A percentile compares a stretch with the other conserved stretches of the same genome.
phyloP scores from a whole-genome alignment of 176 grass and related monocot genomes.

The Musa acuminata region DNA sequence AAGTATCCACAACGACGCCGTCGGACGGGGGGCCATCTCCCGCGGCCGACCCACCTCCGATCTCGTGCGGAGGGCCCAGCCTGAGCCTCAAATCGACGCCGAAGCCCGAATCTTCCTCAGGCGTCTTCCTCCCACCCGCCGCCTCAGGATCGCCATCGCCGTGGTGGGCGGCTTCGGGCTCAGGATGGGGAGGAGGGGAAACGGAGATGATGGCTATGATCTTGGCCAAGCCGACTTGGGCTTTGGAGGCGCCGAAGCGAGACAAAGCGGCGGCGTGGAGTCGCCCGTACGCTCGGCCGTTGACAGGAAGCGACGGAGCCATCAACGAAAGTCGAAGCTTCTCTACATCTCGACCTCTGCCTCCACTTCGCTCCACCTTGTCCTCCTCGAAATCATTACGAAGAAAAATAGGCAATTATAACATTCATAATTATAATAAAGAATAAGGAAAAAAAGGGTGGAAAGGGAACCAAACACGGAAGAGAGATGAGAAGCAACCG shows the following conservation, averaged over 20 bases:
- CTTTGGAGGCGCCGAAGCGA: neutral
- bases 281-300: neutral
- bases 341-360: too few species aligned
- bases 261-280: neutral
- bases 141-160: neutral
- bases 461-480: too few species aligned
- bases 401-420: too few species aligned
- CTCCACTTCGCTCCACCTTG: neutral
- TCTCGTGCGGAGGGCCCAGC: constrained; percentile 13
- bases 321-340: neutral
- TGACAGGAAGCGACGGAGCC: neutral
- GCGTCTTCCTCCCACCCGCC: too few species aligned
- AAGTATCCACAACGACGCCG: neutral
- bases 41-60: constrained; percentile 2
- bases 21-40: neutral
- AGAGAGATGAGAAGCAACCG: too few species aligned
- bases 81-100: constrained; percentile 22
- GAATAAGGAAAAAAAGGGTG: too few species aligned
- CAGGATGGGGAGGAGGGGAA: neutral
- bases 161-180: neutral
- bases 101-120: neutral
- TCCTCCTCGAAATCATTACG: neutral
- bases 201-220: constrained; percentile 6
- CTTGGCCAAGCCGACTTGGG: neutral
- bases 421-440: too few species aligned